Evolutionary conservation across 192 early-diverging fungal genomes (phyloP).

Genomic region (Umbelopsis sp.): DNA sequence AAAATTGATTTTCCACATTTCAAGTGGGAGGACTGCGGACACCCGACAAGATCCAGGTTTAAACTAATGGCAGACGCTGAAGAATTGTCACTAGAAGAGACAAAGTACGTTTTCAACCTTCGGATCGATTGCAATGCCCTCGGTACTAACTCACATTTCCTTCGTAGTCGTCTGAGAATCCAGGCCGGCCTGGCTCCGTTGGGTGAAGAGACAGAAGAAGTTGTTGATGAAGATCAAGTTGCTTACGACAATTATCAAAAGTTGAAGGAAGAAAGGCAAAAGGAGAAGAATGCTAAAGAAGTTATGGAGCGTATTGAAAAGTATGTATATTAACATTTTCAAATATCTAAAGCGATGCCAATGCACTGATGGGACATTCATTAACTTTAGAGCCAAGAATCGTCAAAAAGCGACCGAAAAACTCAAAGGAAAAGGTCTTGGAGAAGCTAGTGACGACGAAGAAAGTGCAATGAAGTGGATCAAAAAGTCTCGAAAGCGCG

Average conservation of each 20-base stretch:
- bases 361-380: too few species aligned
- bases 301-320: slow-evolving; percentile 59
- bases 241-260: slow-evolving; percentile 62
- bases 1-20: not conserved
- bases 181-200: slow-evolving; percentile 55
- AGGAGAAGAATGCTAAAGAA: slow-evolving; percentile 49
- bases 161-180: slow-evolving; percentile 50
- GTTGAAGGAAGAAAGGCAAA: slow-evolving; percentile 51
- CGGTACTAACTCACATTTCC: not conserved
- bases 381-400: slow-evolving; percentile 44
- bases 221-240: slow-evolving; percentile 38
- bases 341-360: not conserved
- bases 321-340: slow-evolving; percentile 30
- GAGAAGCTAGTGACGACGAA: slow-evolving; percentile 60
- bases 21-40: not conserved
- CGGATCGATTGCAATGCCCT: too few species aligned
- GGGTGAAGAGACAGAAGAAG: slow-evolving; percentile 34
- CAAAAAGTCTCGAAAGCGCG: slow-evolving; percentile 53
- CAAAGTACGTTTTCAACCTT: slow-evolving; percentile 42
- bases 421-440: slow-evolving; percentile 63
- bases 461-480: slow-evolving; percentile 71
- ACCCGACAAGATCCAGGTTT: not conserved
- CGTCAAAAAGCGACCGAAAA: slow-evolving; percentile 52
- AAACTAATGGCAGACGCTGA: slow-evolving; percentile 31
- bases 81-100: slow-evolving; percentile 50